phyloP scores from a whole-genome alignment of 1,139 yeast species.

The Nakaseomyces delphensis region DNA sequence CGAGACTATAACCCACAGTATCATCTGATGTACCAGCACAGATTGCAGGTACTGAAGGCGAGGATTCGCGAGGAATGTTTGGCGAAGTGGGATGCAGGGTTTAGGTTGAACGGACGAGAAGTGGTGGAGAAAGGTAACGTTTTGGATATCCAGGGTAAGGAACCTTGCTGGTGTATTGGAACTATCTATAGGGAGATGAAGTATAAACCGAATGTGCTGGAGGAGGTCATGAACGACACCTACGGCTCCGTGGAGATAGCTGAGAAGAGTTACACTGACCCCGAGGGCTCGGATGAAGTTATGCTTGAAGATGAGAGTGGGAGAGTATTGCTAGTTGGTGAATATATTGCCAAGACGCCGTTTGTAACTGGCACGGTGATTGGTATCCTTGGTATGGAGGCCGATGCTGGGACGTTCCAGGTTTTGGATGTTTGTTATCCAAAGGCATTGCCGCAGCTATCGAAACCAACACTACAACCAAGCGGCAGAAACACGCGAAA shows the following conservation, averaged over 20 bases:
- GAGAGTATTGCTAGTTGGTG: conserved; percentile 66
- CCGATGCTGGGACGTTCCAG: conserved; percentile 75
- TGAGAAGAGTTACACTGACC: conserved; percentile 41
- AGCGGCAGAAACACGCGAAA: conserved; percentile 20
- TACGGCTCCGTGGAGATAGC: conserved; percentile 36
- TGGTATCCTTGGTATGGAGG: conserved; percentile 80
- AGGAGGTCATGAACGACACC: conserved; percentile 56
- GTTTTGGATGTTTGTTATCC: conserved; percentile 77
- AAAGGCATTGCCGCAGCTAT: conserved; percentile 48
- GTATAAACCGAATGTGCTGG: conserved; percentile 73
- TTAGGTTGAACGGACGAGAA: conserved; percentile 32
- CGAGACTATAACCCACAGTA: conserved; percentile 64
- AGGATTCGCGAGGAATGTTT: conserved; percentile 45
- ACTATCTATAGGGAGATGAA: conserved; percentile 79
- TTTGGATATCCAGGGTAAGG: conserved; percentile 61
- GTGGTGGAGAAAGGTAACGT: conserved; percentile 49
- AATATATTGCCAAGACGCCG: conserved; percentile 39
- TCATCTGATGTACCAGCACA: conserved; percentile 60
- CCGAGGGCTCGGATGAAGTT: conserved; percentile 45
- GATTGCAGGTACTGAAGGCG: conserved; percentile 48
- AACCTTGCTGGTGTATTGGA: conserved; percentile 84
- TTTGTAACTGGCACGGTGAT: conserved; percentile 84
- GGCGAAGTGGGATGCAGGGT: conserved; percentile 45
- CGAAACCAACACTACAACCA: conserved; percentile 22
- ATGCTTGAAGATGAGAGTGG: conserved; percentile 94